A percentile compares a stretch with the other conserved stretches of the same genome.
phyloP scores from a whole-genome alignment of 2,329 filamentous ascomycete species.

The Xylariales sp. region DNA sequence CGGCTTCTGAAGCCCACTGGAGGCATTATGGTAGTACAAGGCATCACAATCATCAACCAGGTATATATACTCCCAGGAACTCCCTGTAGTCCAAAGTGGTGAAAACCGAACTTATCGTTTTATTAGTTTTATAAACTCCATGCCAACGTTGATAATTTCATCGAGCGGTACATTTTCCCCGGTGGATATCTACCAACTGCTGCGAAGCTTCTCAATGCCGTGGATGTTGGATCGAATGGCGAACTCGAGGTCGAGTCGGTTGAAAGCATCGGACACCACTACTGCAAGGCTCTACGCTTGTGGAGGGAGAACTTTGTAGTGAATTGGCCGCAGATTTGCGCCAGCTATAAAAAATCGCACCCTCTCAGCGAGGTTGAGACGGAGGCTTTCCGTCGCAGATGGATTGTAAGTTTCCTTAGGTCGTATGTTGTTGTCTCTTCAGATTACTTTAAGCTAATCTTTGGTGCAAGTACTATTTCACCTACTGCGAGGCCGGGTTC shows the following conservation, averaged over 20 bases:
- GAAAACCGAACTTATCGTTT: conserved; percentile 23
- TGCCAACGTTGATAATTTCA: conserved; percentile 56
- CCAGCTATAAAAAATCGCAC: conserved; percentile 56
- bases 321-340: conserved; percentile 55
- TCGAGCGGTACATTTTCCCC: conserved; percentile 73
- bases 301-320: conserved; percentile 64
- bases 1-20: conserved; percentile 60
- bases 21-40: conserved; percentile 68
- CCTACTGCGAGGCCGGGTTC: conserved; percentile 72
- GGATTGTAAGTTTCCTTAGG: no score
- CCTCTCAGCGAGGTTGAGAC: conserved; percentile 58
- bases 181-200: conserved; percentile 65
- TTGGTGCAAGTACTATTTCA: conserved; percentile 62
- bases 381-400: conserved; percentile 65
- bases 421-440: no score
- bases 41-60: conserved; percentile 71
- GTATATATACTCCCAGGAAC: conserved; percentile 60
- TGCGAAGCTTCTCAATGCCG: conserved; percentile 54
- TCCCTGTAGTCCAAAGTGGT: conserved; percentile 63
- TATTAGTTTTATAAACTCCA: no score
- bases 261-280: conserved; percentile 72
- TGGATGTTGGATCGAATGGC: conserved; percentile 55
- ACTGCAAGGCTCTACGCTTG: conserved; percentile 62
- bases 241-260: conserved; percentile 62
- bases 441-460: no score